A percentile compares a stretch with the other conserved stretches of the same genome.
Conservation (phyloP, 805 yeast genomes). For the Ogataea ramenticola region DNA sequence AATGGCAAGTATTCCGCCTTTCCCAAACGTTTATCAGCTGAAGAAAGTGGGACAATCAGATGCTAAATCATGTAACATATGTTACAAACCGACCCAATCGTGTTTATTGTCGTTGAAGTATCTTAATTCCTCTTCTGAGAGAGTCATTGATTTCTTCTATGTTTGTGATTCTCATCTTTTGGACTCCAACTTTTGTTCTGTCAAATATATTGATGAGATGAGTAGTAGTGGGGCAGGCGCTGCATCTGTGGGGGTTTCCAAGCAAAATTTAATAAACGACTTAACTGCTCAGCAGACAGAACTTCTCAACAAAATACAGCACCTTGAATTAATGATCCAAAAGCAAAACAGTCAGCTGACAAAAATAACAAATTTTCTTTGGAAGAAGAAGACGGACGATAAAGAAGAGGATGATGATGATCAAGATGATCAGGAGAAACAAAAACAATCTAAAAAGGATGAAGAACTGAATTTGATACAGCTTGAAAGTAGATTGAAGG, state of each 20-base stretch:
- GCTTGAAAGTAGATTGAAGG: constrained; percentile 4
- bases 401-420: constrained; percentile 5
- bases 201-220: constrained; percentile 29
- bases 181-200: constrained; percentile 37
- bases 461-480: constrained; percentile 3
- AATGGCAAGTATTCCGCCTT: constrained; percentile 12
- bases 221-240: constrained; percentile 5
- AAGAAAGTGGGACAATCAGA: constrained; percentile 35
- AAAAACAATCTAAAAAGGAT: constrained; percentile 3
- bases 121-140: constrained; percentile 21
- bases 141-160: constrained; percentile 46
- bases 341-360: constrained; percentile 18
- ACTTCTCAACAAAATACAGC: constrained; percentile 26
- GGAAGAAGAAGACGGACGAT: constrained; percentile 11
- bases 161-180: constrained; percentile 39
- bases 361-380: constrained; percentile 18
- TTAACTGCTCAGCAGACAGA: constrained; percentile 17
- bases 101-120: constrained; percentile 36
- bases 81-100: constrained; percentile 40
- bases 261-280: constrained; percentile 13
- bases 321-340: constrained; percentile 23
- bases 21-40: constrained; percentile 27
- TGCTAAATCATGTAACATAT: constrained; percentile 39
- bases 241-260: constrained; percentile 10
- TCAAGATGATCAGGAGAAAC: constrained; percentile 4